phyloP scores from a whole-genome alignment of 208 protist genomes.

The Porcisia hertigi region DNA sequence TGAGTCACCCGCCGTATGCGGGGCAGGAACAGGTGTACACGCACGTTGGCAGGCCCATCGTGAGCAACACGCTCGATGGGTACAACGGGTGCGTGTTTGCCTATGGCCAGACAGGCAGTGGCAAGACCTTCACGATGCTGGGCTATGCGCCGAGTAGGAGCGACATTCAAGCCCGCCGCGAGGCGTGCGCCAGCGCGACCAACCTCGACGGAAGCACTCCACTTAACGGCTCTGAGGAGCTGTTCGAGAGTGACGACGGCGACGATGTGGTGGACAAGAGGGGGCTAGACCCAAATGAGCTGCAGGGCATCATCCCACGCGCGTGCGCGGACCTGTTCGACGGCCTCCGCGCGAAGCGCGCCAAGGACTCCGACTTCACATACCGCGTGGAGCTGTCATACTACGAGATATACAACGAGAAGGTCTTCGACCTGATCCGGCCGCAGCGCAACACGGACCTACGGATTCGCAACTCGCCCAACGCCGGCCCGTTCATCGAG shows the following conservation, averaged over 20 bases:
- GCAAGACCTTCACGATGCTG: constrained; percentile 95
- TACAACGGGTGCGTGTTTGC: constrained; percentile 91
- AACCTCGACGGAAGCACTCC: background rate
- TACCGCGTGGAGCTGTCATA: constrained; percentile 78
- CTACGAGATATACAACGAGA: constrained; percentile 94
- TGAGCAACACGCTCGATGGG: constrained; percentile 81
- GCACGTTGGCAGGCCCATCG: constrained; percentile 68
- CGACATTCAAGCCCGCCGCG: constrained; percentile 24
- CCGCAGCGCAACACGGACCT: constrained; percentile 49
- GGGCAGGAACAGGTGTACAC: constrained; percentile 74
- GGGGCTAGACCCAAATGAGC: constrained; percentile 55
- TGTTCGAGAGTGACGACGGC: constrained; percentile 31
- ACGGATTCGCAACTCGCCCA: constrained; percentile 70
- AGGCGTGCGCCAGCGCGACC: background rate
- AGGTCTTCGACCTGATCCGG: constrained; percentile 81
- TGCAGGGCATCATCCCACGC: constrained; percentile 86
- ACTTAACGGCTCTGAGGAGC: background rate
- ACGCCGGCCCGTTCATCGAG: constrained; percentile 78
- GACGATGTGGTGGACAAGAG: constrained; percentile 51
- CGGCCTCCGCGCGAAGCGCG: constrained; percentile 46
- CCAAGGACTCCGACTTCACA: constrained; percentile 63
- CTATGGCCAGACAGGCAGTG: constrained; percentile 90
- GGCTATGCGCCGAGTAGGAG: constrained; percentile 63
- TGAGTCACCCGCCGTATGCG: constrained; percentile 75
- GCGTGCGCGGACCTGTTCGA: constrained; percentile 69